These are phyloP conservation scores for Termitomyces sp. DNA, from an alignment of 768 basidiomycete genomes.

Conservation along the genomic window DNA sequence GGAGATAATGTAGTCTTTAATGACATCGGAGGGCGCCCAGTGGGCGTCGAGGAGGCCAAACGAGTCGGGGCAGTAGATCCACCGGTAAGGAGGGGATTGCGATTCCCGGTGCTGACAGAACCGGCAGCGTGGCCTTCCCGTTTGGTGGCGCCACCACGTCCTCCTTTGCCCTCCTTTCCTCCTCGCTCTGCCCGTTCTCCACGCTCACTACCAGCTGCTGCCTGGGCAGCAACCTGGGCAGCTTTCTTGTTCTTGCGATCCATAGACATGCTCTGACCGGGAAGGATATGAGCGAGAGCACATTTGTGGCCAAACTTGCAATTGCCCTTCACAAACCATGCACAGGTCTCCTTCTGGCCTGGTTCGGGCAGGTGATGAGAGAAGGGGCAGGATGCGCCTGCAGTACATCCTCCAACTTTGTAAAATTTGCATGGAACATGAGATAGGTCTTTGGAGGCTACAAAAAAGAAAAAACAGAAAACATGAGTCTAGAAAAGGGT, in stretches of 20 bases:
- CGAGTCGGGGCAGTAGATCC: conserved; percentile 72
- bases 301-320: conserved; percentile 71
- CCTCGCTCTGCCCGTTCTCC: conserved; percentile 23
- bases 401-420: conserved; percentile 91
- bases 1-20: conserved; percentile 71
- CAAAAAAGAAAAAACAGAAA: conserved; percentile 18
- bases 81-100: conserved; percentile 37
- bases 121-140: conserved; percentile 25
- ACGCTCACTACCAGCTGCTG: conserved; percentile 27
- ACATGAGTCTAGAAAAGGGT: background rate
- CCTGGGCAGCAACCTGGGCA: conserved; percentile 61
- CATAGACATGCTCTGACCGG: conserved; percentile 92
- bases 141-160: conserved; percentile 29
- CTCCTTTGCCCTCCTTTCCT: conserved; percentile 23
- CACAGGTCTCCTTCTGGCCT: conserved; percentile 76
- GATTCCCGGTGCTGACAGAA: conserved; percentile 18
- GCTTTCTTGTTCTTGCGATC: conserved; percentile 97
- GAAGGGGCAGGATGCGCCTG: conserved; percentile 93
- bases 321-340: conserved; percentile 93
- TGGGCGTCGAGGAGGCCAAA: conserved; percentile 26
- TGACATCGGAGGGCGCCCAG: conserved; percentile 54
- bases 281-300: conserved; percentile 89
- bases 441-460: conserved; percentile 72
- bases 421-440: conserved; percentile 99
- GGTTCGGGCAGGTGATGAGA: conserved; percentile 74